phyloP scores from a whole-genome alignment of 108 stramenopile species.

The Skeletonema menzelii region DNA sequence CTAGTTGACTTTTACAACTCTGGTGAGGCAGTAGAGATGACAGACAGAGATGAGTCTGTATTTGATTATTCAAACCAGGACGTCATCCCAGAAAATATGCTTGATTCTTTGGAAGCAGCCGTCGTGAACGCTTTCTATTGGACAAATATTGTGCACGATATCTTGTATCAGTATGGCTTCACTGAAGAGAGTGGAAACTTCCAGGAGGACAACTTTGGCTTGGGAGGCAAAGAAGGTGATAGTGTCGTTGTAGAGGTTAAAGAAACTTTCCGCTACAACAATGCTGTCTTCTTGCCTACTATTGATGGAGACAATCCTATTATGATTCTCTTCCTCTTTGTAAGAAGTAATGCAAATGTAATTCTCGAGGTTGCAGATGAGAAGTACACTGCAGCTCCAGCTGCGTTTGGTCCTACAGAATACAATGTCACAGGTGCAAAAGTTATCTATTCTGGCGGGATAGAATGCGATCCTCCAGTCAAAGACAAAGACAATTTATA shows the following conservation, averaged over 20 bases:
- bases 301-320: not conserved
- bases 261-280: not conserved
- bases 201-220: conserved; percentile 7
- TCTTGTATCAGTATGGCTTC: conserved; percentile 5
- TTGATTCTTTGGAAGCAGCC: not conserved
- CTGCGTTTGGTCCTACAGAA: not conserved
- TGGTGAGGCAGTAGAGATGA: not conserved
- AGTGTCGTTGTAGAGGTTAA: not conserved
- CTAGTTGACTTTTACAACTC: not conserved
- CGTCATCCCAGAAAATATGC: not conserved
- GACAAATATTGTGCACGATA: not conserved
- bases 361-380: not conserved
- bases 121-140: not conserved
- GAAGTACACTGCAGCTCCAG: not conserved
- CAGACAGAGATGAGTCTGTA: not conserved
- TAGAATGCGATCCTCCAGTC: not conserved
- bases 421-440: not conserved
- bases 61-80: not conserved
- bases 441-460: not conserved
- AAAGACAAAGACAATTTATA: not conserved
- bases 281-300: not conserved
- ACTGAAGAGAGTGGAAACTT: conserved; percentile 2
- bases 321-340: not conserved
- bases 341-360: not conserved
- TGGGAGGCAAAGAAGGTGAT: conserved; percentile 6